Percentiles rank a stretch among this genome's conserved stretches.
Conservation (phyloP, 2,329 filamentous ascomycete genomes). For the Hypoxylon sp. region DNA sequence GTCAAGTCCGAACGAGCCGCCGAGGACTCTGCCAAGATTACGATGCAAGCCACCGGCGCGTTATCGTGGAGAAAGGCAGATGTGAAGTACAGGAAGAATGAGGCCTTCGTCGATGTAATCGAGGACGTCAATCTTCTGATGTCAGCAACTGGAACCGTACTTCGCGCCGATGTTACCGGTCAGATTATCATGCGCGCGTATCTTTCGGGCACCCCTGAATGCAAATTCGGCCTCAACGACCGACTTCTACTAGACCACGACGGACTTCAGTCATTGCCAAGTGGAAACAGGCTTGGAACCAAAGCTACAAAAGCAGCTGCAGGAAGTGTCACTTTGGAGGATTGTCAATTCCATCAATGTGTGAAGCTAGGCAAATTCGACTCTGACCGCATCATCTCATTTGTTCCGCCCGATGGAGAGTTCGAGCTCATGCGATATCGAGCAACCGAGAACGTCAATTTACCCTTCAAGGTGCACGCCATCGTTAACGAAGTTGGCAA, state of each 20-base stretch:
- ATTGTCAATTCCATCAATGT: conserved; percentile 99
- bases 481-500: conserved; percentile 98
- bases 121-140: conserved; percentile 99
- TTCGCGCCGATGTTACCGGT: conserved; percentile 95
- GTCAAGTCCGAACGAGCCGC: conserved; percentile 90
- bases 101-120: conserved; percentile 99
- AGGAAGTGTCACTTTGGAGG: conserved; percentile 94
- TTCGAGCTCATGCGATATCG: conserved; percentile 99
- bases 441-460: conserved; percentile 97
- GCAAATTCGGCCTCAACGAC: conserved; percentile 98
- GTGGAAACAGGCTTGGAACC: conserved; percentile 82
- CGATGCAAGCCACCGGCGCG: conserved; percentile 98
- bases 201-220: conserved; percentile 94
- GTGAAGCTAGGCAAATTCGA: conserved; percentile 98
- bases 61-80: conserved; percentile 97
- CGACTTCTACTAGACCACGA: conserved; percentile 89
- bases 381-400: conserved; percentile 95
- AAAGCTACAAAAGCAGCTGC: conserved; percentile 97
- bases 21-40: conserved; percentile 97
- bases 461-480: conserved; percentile 98
- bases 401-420: conserved; percentile 96
- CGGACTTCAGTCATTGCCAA: conserved; percentile 74
- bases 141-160: conserved; percentile 95
- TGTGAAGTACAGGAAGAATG: conserved; percentile 99
- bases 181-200: conserved; percentile 99